A percentile compares a stretch with the other conserved stretches of the same genome.
phyloP scores from a whole-genome alignment of 805 yeast genomes.

The Sporopachydermia quercuum region DNA sequence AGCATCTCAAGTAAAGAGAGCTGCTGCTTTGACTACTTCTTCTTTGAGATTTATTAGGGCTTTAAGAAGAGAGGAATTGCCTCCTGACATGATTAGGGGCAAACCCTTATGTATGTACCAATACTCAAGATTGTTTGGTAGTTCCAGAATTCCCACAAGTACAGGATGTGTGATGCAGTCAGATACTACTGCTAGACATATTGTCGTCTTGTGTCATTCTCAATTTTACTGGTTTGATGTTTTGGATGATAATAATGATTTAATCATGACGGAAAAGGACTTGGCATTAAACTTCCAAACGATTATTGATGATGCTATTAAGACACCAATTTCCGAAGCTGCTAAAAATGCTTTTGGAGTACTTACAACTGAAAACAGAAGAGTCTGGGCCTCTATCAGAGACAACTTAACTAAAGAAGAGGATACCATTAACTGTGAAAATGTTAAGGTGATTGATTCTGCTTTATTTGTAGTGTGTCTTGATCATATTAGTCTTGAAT shows the following conservation, averaged over 20 bases:
- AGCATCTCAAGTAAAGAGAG: constrained; percentile 57
- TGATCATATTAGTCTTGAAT: constrained; percentile 58
- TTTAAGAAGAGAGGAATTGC: constrained; percentile 55
- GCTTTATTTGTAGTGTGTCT: constrained; percentile 74
- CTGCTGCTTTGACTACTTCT: constrained; percentile 64
- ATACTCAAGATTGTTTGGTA: constrained; percentile 73
- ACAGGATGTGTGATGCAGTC: constrained; percentile 79
- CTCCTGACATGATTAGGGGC: constrained; percentile 52
- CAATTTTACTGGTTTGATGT: constrained; percentile 96
- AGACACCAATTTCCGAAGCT: constrained; percentile 34
- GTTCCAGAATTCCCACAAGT: constrained; percentile 72
- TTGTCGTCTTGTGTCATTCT: constrained; percentile 68
- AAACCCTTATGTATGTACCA: constrained; percentile 83
- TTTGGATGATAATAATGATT: constrained; percentile 53
- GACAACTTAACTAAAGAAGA: constrained; percentile 22
- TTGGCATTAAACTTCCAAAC: constrained; percentile 60
- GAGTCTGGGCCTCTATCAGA: constrained; percentile 74
- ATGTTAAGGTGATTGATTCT: constrained; percentile 59
- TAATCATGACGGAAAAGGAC: constrained; percentile 62
- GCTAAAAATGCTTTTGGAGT: constrained; percentile 78
- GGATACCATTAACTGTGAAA: constrained; percentile 43
- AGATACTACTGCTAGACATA: constrained; percentile 61
- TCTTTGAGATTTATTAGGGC: constrained; percentile 72
- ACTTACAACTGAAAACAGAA: constrained; percentile 77
- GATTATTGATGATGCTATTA: constrained; percentile 58